Percentiles rank a stretch among this genome's conserved stretches.
These are phyloP conservation scores for Linum trigynum DNA, from an alignment of 345 rosid species.

Conservation along the genomic window DNA sequence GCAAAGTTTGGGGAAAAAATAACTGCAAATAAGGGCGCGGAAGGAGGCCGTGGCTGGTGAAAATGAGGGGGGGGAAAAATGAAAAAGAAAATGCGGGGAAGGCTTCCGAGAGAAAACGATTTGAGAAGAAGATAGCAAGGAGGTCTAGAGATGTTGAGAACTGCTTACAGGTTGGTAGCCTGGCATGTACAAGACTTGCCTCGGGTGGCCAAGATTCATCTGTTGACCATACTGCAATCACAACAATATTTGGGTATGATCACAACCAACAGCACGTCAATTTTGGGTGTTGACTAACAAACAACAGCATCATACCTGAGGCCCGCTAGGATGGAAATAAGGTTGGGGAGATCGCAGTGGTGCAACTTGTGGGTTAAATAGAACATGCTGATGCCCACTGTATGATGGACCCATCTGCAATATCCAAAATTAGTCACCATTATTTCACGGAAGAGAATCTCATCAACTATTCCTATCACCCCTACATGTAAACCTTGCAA, in stretches of 20 bases:
- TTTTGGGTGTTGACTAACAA: neutral
- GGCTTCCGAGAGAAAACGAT: too few relatives aligned
- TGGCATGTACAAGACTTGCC: slow-evolving; percentile 54
- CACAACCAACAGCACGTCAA: neutral
- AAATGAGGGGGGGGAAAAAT: too few relatives aligned
- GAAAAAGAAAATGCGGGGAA: too few relatives aligned
- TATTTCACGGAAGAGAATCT: neutral
- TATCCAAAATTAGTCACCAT: slow-evolving; percentile 13
- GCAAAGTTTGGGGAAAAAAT: too few relatives aligned
- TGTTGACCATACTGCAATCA: slow-evolving; percentile 56
- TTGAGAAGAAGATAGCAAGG: too few relatives aligned
- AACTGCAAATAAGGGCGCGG: too few relatives aligned
- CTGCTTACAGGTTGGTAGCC: slow-evolving; percentile 61
- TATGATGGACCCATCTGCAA: slow-evolving; percentile 57
- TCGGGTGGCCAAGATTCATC: slow-evolving; percentile 51
- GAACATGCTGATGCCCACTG: slow-evolving; percentile 59
- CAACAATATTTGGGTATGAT: neutral
- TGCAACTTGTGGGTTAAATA: slow-evolving; percentile 48
- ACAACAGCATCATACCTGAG: slow-evolving; percentile 40
- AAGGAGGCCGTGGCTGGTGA: too few relatives aligned
- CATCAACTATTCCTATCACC: neutral
- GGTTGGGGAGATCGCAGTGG: slow-evolving; percentile 48
- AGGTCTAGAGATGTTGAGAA: neutral
- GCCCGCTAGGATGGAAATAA: slow-evolving; percentile 67
- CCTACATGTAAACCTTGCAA: neutral